phyloP scores from a whole-genome alignment of 2,329 filamentous ascomycete genomes.

The Alternaria consortialis region DNA sequence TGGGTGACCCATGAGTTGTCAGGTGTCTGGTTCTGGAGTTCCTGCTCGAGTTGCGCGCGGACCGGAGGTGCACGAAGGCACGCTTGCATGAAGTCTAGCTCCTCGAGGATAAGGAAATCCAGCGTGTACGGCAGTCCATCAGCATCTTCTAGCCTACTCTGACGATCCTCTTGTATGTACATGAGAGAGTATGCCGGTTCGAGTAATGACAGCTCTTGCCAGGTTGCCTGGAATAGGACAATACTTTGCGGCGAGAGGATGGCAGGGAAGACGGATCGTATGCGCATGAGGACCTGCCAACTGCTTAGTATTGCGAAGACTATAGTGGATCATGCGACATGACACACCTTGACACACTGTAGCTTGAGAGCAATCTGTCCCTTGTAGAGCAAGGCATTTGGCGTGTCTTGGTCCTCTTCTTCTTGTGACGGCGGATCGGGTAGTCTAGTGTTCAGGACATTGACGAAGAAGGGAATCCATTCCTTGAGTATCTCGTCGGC shows the following conservation, averaged over 20 bases:
- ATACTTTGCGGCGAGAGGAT: conserved; percentile 85
- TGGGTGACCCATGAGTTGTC: conserved; percentile 79
- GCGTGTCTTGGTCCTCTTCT: conserved; percentile 66
- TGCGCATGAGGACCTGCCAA: conserved; percentile 76
- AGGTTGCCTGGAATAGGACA: conserved; percentile 83
- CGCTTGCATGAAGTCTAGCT: conserved; percentile 92
- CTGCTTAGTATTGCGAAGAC: conserved; percentile 52
- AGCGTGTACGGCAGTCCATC: conserved; percentile 94
- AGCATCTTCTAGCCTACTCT: conserved; percentile 87
- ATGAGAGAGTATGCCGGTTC: conserved; percentile 79
- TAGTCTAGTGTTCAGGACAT: conserved; percentile 76
- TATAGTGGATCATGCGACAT: background rate
- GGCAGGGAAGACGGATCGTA: conserved; percentile 82
- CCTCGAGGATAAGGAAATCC: conserved; percentile 91
- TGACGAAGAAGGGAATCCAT: conserved; percentile 91
- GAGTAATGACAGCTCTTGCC: conserved; percentile 83
- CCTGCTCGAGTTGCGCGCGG: conserved; percentile 84
- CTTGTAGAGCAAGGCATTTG: conserved; percentile 74
- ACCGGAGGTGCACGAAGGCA: conserved; percentile 89
- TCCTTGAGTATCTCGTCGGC: conserved; percentile 82
- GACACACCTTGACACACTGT: conserved; percentile 79
- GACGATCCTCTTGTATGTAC: conserved; percentile 85
- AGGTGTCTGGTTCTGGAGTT: conserved; percentile 70
- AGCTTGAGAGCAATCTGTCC: conserved; percentile 87
- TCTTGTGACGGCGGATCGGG: conserved; percentile 66